A percentile compares a stretch with the other conserved stretches of the same genome.
phyloP scores from a whole-genome alignment of 306 rosid genomes.

The Trichosanthes truncata region DNA sequence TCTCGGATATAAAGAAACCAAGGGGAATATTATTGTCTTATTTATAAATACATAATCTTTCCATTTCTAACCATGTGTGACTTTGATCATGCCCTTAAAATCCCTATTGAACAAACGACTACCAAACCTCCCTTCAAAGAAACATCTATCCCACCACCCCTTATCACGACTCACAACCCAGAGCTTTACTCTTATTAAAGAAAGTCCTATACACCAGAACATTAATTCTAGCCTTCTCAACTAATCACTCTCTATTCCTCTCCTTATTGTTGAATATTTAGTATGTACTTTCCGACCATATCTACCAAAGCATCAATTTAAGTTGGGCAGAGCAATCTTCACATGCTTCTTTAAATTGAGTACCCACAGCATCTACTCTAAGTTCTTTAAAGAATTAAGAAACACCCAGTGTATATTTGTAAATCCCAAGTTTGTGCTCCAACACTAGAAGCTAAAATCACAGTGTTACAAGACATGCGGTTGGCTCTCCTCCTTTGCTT shows the following conservation, averaged over 20 bases:
- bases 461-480: background rate
- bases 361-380: background rate
- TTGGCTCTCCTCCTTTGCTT: background rate
- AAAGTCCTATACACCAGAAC: background rate
- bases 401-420: background rate
- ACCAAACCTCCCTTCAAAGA: background rate
- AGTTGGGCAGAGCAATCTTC: background rate
- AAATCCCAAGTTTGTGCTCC: background rate
- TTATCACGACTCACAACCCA: background rate
- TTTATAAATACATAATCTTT: background rate
- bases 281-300: background rate
- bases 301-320: background rate
- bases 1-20: no score
- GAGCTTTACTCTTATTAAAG: background rate
- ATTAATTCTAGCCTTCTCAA: background rate
- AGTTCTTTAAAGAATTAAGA: background rate
- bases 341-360: background rate
- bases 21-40: no score
- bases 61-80: background rate
- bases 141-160: background rate
- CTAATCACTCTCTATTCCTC: background rate
- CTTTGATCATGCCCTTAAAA: background rate
- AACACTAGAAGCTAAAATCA: background rate
- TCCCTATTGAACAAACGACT: background rate
- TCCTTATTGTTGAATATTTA: background rate